A percentile compares a stretch with the other conserved stretches of the same genome.
Evolutionary conservation across 345 rosid species (phyloP).

Genomic region (Camelina laxa): DNA sequence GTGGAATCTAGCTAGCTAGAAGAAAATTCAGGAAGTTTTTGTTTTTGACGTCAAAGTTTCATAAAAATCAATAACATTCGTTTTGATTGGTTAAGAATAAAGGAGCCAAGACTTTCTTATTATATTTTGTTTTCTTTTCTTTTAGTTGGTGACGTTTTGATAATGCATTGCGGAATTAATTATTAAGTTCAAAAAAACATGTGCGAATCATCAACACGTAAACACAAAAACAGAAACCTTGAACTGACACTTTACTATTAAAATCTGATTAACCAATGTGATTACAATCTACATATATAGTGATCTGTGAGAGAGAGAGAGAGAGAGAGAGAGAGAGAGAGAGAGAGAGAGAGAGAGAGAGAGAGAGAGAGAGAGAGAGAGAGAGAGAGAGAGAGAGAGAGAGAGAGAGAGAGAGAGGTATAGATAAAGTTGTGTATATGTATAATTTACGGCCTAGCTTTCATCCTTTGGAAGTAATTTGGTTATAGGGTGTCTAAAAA

Average conservation of each 20-base stretch:
- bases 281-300: background rate
- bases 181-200: background rate
- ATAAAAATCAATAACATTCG: background rate
- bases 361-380: background rate
- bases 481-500: background rate
- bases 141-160: background rate
- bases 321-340: background rate
- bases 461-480: background rate
- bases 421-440: background rate
- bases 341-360: background rate
- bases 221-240: slow-evolving; percentile 1
- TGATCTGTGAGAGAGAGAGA: background rate
- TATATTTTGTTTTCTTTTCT: background rate
- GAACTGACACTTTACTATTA: background rate
- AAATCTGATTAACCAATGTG: slow-evolving; percentile 4
- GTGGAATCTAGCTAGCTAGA: slow-evolving; percentile 2
- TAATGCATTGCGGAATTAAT: background rate
- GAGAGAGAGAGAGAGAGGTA: background rate
- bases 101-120: background rate
- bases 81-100: background rate
- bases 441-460: background rate
- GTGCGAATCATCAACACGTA: background rate
- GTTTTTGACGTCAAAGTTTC: background rate
- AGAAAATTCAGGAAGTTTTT: background rate
- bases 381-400: background rate